Evolutionary conservation across 768 basidiomycete genomes (phyloP).

Genomic region (Tulasnella sp.): DNA sequence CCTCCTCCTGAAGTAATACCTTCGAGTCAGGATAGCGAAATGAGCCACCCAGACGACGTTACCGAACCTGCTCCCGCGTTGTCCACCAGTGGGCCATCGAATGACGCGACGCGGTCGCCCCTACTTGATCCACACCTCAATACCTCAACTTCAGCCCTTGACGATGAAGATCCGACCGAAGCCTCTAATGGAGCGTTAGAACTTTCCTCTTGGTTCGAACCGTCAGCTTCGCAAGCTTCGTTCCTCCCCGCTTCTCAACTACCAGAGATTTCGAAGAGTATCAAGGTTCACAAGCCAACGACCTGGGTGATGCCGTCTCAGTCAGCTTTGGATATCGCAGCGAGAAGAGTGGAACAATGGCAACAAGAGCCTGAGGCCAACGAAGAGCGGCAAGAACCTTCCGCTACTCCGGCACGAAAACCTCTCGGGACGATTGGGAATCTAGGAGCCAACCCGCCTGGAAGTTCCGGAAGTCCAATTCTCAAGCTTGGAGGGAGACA

Average conservation of each 20-base stretch:
- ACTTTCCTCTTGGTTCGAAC: background rate
- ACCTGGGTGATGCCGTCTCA: conserved; percentile 3
- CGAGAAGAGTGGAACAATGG: background rate
- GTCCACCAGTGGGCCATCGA: background rate
- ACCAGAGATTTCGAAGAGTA: background rate
- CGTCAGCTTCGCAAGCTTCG: background rate
- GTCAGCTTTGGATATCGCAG: background rate
- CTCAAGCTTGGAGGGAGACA: background rate
- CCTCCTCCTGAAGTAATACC: background rate
- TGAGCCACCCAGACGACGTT: background rate
- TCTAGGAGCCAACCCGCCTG: background rate
- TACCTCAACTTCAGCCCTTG: background rate
- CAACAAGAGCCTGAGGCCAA: background rate
- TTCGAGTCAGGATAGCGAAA: background rate
- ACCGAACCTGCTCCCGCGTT: background rate
- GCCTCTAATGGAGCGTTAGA: background rate
- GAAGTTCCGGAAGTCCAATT: background rate
- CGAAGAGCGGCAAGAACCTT: background rate
- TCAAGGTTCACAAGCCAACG: background rate
- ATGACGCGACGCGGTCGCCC: background rate
- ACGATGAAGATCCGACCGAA: background rate
- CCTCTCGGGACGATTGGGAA: conserved; percentile 4
- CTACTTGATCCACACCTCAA: background rate
- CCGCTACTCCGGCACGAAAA: background rate
- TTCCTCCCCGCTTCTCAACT: conserved; percentile 8